Base-by-base conservation (phyloP, 2,329 filamentous ascomycete species). In the Hortaea werneckii region DNA sequence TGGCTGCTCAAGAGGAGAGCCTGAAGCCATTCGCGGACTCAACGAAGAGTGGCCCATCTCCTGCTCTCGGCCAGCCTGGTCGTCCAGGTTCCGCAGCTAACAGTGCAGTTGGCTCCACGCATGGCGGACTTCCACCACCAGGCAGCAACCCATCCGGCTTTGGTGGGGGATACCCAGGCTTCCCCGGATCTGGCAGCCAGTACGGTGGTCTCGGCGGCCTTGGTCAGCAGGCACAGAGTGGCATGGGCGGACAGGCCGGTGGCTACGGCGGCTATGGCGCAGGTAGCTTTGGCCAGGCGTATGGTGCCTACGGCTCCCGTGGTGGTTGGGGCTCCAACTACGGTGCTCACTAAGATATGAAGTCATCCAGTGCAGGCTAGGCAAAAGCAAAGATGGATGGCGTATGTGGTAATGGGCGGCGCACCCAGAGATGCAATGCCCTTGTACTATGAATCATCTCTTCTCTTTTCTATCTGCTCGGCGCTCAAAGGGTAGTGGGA, bases 51-150 rank as follows among this genome's bases (percentile, higher is more conserved):
- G 72, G 77, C 8, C 78, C 79, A 28, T 80, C 77, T 52, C 78
- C 78, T 46, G 66, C 70, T 8, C 69, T 82, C 35, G 76, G 76
- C 40, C 78, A 81, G 59, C 76, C 76, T 38, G 77, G 78, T 53
- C 77, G 79, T 50, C 79, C 79, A 35, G 77, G 76, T 37, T 82
- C 79, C 34, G 78, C 78, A 6, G 75, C 77, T 29, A 81, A 80
- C 65, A 79, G 70, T 56, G 70, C 69, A 26, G 72, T 69, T 34
- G 71, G 72, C 39, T 67, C 70, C 46, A 63, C 61, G 59, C 76
- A 78, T 56, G 65, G 70, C 40, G 70, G 71, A 29, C 65, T 77
- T 41, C 75, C 76, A 40, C 74, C 72, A 39, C 72, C 76, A 43
- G 75, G 76, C 60, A 71, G 67, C 29, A 77, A 80, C 58, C 77